These are phyloP conservation scores for Brassica balearica DNA, from an alignment of 441 rosid genomes.

Conservation along the genomic window DNA sequence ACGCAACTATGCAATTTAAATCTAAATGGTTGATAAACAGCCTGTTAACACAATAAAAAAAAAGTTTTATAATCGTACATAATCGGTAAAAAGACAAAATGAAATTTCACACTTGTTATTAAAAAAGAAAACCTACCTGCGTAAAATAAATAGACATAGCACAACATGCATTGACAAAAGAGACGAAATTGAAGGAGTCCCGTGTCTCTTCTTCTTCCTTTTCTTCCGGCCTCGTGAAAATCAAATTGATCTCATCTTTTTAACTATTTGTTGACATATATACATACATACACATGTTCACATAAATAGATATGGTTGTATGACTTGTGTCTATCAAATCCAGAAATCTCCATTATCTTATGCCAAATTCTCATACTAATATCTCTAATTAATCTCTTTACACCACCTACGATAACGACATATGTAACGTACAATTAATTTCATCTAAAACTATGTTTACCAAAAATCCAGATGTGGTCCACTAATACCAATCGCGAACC, in stretches of 20 bases:
- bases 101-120: conserved; percentile 4
- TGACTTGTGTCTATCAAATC: conserved; percentile 36
- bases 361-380: conserved; percentile 34
- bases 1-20: conserved; percentile 5
- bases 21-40: conserved; percentile 6
- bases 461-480: conserved; percentile 37
- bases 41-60: background rate
- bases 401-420: conserved; percentile 38
- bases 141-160: conserved; percentile 25
- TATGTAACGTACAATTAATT: conserved; percentile 28
- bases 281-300: conserved; percentile 9
- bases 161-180: conserved; percentile 37
- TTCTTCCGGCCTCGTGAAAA: conserved; percentile 46
- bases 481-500: conserved; percentile 33
- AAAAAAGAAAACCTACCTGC: conserved; percentile 23
- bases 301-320: conserved; percentile 41
- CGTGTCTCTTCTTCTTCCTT: conserved; percentile 45
- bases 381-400: conserved; percentile 21
- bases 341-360: conserved; percentile 18
- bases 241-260: conserved; percentile 38
- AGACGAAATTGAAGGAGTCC: conserved; percentile 38
- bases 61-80: background rate
- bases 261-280: conserved; percentile 20
- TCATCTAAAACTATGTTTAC: conserved; percentile 28
- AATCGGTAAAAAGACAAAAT: conserved; percentile 15